These are phyloP conservation scores for Eremochloa ophiuroides DNA, from an alignment of 176 grass and related monocot species.

Conservation along the genomic window DNA sequence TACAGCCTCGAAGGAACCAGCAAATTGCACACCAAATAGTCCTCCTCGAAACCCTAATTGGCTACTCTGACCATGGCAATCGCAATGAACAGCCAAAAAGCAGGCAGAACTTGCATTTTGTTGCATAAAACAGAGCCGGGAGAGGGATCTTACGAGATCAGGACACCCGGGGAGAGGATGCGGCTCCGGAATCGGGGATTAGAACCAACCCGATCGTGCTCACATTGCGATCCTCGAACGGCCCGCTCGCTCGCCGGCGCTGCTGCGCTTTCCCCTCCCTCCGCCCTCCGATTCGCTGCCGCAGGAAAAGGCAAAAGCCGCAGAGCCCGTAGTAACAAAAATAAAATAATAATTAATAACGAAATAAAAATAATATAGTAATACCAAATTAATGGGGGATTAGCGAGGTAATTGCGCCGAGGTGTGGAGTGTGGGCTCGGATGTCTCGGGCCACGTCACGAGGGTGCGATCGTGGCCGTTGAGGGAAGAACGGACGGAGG, in stretches of 20 bases:
- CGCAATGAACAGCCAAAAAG: background rate
- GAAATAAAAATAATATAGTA: background rate
- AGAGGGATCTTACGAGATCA: background rate
- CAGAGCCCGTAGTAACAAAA: background rate
- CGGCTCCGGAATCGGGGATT: background rate
- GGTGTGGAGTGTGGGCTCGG: background rate
- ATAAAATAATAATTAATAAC: background rate
- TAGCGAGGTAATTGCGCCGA: constrained; percentile 14
- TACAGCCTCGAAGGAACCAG: background rate
- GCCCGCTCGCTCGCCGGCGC: background rate
- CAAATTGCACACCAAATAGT: background rate
- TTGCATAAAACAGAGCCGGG: background rate
- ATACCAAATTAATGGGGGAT: background rate
- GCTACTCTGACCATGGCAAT: background rate
- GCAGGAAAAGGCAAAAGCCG: background rate
- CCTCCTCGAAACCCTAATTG: constrained; percentile 24
- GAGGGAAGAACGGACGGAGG: background rate
- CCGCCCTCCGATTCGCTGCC: background rate
- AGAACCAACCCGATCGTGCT: background rate
- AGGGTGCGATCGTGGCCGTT: background rate
- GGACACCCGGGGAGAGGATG: background rate
- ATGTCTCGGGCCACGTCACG: constrained; percentile 22
- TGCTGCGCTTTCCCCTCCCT: background rate
- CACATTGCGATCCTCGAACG: constrained; percentile 29
- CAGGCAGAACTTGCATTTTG: background rate